Percentiles rank a stretch among this genome's conserved stretches.
phyloP scores from a whole-genome alignment of 306 rosid species.

The Corylus americana region DNA sequence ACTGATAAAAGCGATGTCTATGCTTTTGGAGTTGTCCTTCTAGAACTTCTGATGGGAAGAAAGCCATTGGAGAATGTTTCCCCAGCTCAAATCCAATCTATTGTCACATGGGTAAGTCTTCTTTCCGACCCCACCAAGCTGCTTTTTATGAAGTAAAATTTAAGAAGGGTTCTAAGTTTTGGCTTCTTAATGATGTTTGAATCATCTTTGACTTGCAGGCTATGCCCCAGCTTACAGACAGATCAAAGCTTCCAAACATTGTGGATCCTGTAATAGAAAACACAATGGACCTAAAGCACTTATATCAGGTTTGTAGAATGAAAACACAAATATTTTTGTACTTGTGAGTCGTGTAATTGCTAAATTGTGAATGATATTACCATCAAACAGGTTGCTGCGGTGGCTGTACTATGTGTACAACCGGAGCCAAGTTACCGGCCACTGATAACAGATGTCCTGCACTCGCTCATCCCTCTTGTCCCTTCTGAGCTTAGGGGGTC shows the following conservation, averaged over 20 bases:
- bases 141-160: constrained; percentile 10
- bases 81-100: constrained; percentile 58
- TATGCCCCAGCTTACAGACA: constrained; percentile 85
- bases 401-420: constrained; percentile 90
- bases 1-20: constrained; percentile 92
- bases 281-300: constrained; percentile 92
- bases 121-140: constrained; percentile 10
- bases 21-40: constrained; percentile 86
- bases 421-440: constrained; percentile 93
- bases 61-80: constrained; percentile 63
- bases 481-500: constrained; percentile 85
- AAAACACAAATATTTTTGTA: constrained; percentile 3
- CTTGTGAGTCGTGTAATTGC: background rate
- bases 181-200: constrained; percentile 18
- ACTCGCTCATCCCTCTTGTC: constrained; percentile 88
- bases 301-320: constrained; percentile 68
- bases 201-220: constrained; percentile 62
- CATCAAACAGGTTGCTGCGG: constrained; percentile 86
- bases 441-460: constrained; percentile 80
- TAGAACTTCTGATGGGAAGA: constrained; percentile 82
- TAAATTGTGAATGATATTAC: constrained; percentile 11
- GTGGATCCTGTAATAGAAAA: constrained; percentile 73
- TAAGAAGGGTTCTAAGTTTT: constrained; percentile 14
- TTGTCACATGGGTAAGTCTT: constrained; percentile 75
- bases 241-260: constrained; percentile 77